Evolutionary conservation across 164 flowering plant genomes (phyloP).

Genomic region (Aristolochia californica): DNA sequence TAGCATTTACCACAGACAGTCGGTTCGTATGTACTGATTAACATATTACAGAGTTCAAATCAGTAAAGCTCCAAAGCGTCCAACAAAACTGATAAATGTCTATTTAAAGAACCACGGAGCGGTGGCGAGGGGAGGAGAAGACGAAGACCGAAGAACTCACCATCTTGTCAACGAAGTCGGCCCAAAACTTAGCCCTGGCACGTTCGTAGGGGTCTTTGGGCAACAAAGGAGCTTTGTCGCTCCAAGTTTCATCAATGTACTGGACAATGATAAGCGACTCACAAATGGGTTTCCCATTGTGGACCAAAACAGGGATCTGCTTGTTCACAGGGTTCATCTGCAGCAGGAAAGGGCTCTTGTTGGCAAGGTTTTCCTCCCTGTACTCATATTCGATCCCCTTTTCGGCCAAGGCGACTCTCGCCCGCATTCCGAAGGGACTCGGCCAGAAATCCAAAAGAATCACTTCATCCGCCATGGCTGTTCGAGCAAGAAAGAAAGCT

Average conservation of each 20-base stretch:
- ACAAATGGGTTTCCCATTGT: constrained; percentile 14
- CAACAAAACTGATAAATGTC: too few relatives aligned
- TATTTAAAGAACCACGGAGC: too few relatives aligned
- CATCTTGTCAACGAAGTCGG: constrained; percentile 12
- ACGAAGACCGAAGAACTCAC: neutral
- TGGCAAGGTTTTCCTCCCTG: constrained; percentile 10
- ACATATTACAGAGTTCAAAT: too few relatives aligned
- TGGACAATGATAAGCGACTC: constrained; percentile 18
- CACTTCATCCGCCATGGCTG: constrained; percentile 17
- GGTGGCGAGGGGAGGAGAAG: too few relatives aligned
- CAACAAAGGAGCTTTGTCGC: constrained; percentile 8
- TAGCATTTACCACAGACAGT: too few relatives aligned
- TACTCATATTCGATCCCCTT: constrained; percentile 24
- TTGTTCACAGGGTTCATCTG: constrained; percentile 15
- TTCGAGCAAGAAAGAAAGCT: neutral
- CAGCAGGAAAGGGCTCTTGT: constrained; percentile 11
- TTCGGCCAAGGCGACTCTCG: constrained; percentile 21
- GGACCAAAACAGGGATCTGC: constrained; percentile 16
- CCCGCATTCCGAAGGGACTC: constrained; percentile 28
- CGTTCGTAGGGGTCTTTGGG: constrained; percentile 11
- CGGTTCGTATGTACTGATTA: too few relatives aligned
- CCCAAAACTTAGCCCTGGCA: constrained; percentile 16
- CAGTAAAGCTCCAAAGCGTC: too few relatives aligned
- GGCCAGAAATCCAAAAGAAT: constrained; percentile 17
- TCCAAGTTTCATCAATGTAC: constrained; percentile 17